Evolutionary conservation across 257 asterid species (phyloP), one percentile per base, ranked within the genome.

Genomic region (Capsicum baccatum): DNA sequence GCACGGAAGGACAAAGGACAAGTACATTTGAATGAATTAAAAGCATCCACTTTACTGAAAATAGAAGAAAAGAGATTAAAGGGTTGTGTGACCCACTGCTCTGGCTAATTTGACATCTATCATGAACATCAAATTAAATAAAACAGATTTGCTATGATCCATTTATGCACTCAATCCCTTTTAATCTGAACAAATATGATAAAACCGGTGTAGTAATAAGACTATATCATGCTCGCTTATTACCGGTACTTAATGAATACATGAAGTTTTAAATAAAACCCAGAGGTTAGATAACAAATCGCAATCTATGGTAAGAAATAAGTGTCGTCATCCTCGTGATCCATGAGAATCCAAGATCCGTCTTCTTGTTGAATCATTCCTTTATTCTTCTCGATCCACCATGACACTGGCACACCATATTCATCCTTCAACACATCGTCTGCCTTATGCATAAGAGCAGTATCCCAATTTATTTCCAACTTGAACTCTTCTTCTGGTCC

Each of bases 381-480:
- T 73, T 73, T 73, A 73, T 91, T 88, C 88, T 76, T 82, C 50
- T 78, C 82, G 59, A 11, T 12, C 80, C 80, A 73, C 80, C 59
- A 48, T 5, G 59, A 19, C n/a, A 6, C 19, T n/a, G 80, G 80
- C 1, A 48, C 17, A 48, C 80, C 80, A 48, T 73, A 73, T 8
- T 90, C 55, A 10, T 81, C 89, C 80, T 86, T 88, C 63, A 94
- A 63, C 35, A 21, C 0, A 56, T 68, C 47, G 2, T 16, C 12
- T 4, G 8, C 6, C 86, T 94, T 91, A 79, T 89, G 89, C 19
- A 89, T 85, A 12, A 92, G 87, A 9, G 87, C 79, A 9, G 6
- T 44, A 70, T 70, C 79, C 16, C 37, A 16, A 8, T 82, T 44
- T 16, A 84, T 80, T 52, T 64, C 87, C 17, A 85, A 21, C 44